A percentile compares a stretch with the other conserved stretches of the same genome.
Conservation (phyloP, 2,329 filamentous ascomycete species). For the Colletotrichum sp. region DNA sequence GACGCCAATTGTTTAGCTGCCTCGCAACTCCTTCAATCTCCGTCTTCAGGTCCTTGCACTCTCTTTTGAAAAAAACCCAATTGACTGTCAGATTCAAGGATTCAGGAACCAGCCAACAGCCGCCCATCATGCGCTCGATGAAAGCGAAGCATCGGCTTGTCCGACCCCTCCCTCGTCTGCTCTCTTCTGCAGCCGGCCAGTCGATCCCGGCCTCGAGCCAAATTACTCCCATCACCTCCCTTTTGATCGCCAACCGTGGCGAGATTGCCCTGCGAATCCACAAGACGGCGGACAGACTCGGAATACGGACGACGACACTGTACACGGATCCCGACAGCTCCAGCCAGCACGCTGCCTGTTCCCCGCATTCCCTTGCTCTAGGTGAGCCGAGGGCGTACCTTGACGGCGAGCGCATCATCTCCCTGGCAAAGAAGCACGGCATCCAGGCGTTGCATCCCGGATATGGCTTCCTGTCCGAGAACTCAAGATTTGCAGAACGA, state of each 20-base stretch:
- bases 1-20: neutral
- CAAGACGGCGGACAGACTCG: conserved; percentile 83
- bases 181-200: conserved; percentile 28
- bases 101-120: neutral
- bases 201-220: conserved; percentile 22
- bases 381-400: conserved; percentile 87
- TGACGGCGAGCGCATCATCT: conserved; percentile 91
- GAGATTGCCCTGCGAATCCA: conserved; percentile 96
- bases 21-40: neutral
- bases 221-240: conserved; percentile 69
- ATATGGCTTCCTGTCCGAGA: conserved; percentile 96
- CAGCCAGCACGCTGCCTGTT: conserved; percentile 87
- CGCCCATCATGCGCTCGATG: conserved; percentile 58
- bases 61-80: neutral
- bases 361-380: conserved; percentile 82
- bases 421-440: conserved; percentile 81
- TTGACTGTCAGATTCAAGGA: neutral
- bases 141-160: conserved; percentile 55
- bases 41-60: neutral
- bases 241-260: conserved; percentile 95
- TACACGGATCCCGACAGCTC: conserved; percentile 91
- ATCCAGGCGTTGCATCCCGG: conserved; percentile 95
- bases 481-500: conserved; percentile 85
- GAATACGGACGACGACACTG: conserved; percentile 90
- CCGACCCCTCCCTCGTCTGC: conserved; percentile 45